Percentiles rank a stretch among this genome's conserved stretches.
Evolutionary conservation across 129 eudicot genomes (phyloP).

Genomic region (Calendula officinalis): DNA sequence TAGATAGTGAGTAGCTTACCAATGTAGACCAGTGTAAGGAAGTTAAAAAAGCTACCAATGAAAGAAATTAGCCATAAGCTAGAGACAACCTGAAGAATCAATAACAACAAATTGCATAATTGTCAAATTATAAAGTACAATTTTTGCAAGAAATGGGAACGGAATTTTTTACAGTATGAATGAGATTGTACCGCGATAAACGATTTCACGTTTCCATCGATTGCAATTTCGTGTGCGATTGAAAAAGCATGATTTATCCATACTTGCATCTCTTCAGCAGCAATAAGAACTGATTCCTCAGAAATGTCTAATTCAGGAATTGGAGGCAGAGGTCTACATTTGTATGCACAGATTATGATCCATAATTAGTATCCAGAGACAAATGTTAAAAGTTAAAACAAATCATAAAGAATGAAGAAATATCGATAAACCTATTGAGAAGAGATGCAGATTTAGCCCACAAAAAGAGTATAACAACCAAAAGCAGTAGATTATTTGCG

Average conservation of each 20-base stretch:
- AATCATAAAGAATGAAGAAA: too few relatives aligned
- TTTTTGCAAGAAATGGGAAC: background rate
- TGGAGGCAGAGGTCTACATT: constrained; percentile 81
- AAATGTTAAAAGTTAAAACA: background rate
- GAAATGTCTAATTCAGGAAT: constrained; percentile 77
- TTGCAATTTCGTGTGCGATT: constrained; percentile 64
- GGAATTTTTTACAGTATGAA: background rate
- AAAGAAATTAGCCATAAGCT: constrained; percentile 66
- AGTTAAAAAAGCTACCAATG: constrained; percentile 74
- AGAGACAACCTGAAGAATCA: constrained; percentile 59
- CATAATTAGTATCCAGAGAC: background rate
- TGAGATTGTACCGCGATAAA: constrained; percentile 48
- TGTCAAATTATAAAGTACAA: background rate
- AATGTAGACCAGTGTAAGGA: constrained; percentile 70
- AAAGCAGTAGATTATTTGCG: constrained; percentile 74
- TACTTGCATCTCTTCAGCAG: constrained; percentile 58
- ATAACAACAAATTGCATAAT: background rate
- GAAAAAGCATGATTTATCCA: constrained; percentile 60
- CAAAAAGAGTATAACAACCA: constrained; percentile 72
- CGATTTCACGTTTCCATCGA: constrained; percentile 61
- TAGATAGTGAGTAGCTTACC: constrained; percentile 46
- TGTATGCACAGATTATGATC: background rate
- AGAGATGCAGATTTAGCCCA: constrained; percentile 96
- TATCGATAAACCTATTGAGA: constrained; percentile 59
- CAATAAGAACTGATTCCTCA: constrained; percentile 58